Conservation (phyloP, 2,329 filamentous ascomycete species). For the Fusarium sp. region DNA sequence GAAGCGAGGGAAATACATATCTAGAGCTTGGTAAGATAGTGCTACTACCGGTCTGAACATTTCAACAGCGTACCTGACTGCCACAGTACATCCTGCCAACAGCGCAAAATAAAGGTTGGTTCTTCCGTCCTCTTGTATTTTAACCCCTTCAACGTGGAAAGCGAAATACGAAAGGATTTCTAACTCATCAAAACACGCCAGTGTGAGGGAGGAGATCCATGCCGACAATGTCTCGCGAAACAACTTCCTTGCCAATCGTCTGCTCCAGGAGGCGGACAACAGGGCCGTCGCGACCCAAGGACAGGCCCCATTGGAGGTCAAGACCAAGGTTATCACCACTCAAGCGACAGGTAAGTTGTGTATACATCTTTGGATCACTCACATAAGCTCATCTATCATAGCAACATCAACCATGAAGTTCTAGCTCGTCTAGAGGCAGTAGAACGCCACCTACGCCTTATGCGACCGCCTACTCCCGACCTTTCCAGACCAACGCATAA, state of each 20-base stretch:
- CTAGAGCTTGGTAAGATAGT: slow-evolving; percentile 33
- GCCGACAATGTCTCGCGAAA: slow-evolving; percentile 30
- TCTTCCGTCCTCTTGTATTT: background rate
- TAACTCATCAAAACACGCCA: background rate
- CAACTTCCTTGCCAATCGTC: slow-evolving; percentile 28
- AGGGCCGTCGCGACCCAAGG: slow-evolving; percentile 10
- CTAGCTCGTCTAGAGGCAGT: slow-evolving; percentile 22
- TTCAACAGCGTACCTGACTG: background rate
- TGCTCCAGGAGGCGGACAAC: slow-evolving; percentile 17
- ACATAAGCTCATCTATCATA: background rate
- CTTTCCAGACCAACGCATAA: background rate
- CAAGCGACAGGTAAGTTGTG: background rate
- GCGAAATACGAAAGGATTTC: background rate
- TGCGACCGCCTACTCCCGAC: slow-evolving; percentile 11
- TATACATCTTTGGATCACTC: background rate
- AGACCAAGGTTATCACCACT: background rate
- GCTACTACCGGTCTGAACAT: no score
- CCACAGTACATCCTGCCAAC: slow-evolving; percentile 39
- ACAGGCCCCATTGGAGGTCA: background rate
- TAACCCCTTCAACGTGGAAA: background rate
- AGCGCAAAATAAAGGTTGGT: slow-evolving; percentile 40
- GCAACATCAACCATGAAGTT: slow-evolving; percentile 14
- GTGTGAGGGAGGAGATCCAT: slow-evolving; percentile 41
- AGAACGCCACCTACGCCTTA: slow-evolving; percentile 22
- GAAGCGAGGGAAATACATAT: slow-evolving; percentile 42